Conservation (phyloP, 331 rosid genomes). For the Quercus phellos region DNA sequence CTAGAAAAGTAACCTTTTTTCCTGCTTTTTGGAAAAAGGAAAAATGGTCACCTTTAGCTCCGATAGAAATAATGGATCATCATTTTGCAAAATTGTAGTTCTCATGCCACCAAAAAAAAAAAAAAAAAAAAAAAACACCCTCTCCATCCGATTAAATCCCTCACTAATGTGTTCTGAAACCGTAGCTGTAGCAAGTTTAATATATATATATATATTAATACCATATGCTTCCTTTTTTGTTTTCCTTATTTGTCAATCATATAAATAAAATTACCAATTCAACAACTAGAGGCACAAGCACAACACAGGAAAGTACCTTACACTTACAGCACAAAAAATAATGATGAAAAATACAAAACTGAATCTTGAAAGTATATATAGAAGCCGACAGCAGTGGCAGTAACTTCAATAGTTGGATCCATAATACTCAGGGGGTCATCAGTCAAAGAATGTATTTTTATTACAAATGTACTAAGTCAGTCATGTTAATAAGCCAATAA, state of each 20-base stretch:
- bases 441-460: no score
- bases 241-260: not conserved
- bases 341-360: no score
- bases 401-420: no score
- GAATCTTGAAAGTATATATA: no score
- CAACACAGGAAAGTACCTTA: no score
- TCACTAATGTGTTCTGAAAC: not conserved
- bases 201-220: not conserved
- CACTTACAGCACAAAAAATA: no score
- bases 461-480: no score
- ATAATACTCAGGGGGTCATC: no score
- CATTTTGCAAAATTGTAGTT: not conserved
- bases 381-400: no score
- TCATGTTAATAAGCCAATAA: no score
- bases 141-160: not conserved
- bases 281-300: no score
- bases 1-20: not conserved
- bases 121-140: not conserved
- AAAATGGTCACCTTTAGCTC: not conserved
- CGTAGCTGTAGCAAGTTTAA: not conserved
- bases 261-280: no score
- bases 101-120: not conserved
- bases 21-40: constrained; percentile 11
- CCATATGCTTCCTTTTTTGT: not conserved
- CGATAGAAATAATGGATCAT: not conserved